Evolutionary conservation across 305 asterid genomes (phyloP).

Genomic region (Rubia tinctorum): DNA sequence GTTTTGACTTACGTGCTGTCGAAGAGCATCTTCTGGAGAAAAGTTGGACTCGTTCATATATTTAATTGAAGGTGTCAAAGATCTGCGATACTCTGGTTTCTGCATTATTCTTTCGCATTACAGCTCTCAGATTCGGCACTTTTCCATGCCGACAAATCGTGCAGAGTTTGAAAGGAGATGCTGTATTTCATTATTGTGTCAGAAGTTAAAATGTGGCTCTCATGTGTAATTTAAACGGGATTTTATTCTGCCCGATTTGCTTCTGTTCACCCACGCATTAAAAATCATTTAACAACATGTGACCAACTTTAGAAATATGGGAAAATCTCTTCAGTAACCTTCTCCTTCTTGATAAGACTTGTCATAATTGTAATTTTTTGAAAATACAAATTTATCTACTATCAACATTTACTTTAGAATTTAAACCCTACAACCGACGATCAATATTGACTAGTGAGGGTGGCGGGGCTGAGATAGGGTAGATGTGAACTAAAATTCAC

Average conservation of each 20-base stretch:
- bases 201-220: not conserved
- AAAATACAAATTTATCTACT: too few species aligned
- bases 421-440: too few species aligned
- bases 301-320: not conserved
- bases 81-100: not conserved
- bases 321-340: too few species aligned
- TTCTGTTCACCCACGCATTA: not conserved
- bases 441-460: too few species aligned
- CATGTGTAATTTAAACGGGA: not conserved
- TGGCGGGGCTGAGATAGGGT: too few species aligned
- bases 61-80: not conserved
- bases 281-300: not conserved
- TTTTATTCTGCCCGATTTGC: not conserved
- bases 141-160: not conserved
- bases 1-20: not conserved
- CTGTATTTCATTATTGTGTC: not conserved
- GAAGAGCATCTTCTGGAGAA: not conserved
- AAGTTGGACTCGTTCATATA: not conserved
- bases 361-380: too few species aligned
- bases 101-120: not conserved
- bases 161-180: not conserved
- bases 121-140: slow-evolving; percentile 4
- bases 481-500: too few species aligned
- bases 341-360: too few species aligned
- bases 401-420: too few species aligned